Evolutionary conservation across 2,329 filamentous ascomycete species (phyloP), one percentile per base, ranked within the genome.

Genomic region (Stachybotrys chlorohalonatus): DNA sequence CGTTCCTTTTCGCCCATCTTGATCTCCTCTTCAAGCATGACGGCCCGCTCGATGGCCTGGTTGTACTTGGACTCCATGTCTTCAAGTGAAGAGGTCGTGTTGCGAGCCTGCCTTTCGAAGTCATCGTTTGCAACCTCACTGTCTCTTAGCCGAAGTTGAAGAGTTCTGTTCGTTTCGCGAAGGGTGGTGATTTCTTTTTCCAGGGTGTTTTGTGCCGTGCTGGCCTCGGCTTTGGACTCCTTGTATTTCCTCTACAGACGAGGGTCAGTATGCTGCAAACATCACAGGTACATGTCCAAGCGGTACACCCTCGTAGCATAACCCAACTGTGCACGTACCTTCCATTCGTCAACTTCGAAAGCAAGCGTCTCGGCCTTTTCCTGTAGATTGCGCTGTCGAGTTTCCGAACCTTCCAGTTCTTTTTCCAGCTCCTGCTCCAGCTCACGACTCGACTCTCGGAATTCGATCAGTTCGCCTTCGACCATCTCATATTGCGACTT

Each of bases 81-180:
- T 73, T 99, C 94, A 58, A 97, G 82, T 52, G 93, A 96, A 49
- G 92, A 96, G 42, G 90, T 92, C 31, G 93, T 96, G 71, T 96
- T 94, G 63, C 94, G 86, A 62, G 94, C 93, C 74, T 97, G 93
- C 61, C 91, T 86, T 76, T 99, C 94, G 68, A 93, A 96, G 71
- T 99, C 94, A 77, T 99, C 94, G 74, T 97, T 99, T 68, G 89
- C 90, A 54, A 99, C 94, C 73, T 99, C 94, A 63, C 93, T 96
- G 70, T 99, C 94, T 62, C 94, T 86, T 55, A 99, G 76, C 71
- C 82, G 89, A 59, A 96, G 77, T 64, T 94, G 88, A 57, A 96
- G 73, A 4, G 86, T 85, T 60, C 94, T 81, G 70, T 91, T 95
- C 51, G 84, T 71, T 61, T 99, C 92, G 66, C 94, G 87, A 63